Base-by-base conservation (phyloP, 2,329 filamentous ascomycete genomes). In the Verticillium nonalfalfae region DNA sequence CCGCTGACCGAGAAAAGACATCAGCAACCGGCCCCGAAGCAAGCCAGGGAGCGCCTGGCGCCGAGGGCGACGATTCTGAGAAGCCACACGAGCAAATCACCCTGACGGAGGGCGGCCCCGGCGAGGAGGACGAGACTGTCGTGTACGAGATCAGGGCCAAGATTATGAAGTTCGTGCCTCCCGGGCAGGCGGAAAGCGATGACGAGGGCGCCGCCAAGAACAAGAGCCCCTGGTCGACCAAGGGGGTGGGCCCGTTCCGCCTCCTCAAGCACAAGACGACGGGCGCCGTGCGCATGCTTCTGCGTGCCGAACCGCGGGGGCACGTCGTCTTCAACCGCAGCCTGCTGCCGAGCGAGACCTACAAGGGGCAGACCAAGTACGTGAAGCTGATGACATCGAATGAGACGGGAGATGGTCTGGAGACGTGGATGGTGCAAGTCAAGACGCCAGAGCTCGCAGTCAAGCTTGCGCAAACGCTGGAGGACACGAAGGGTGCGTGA, bases 221-320 rank as follows among this genome's bases (percentile, higher is more conserved):
- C n/a, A 79, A 81, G 68, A 84, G 78, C 59, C 79, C 81, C 1
- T 96, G 90, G 90, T 77, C 81, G 35, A 86, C 82, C 0, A 85
- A 89, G 71, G 91, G 91, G 55, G 78, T 91, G 7, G 92, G 92
- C 0, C 82, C 85, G 11, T 76, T 93, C 59, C 87, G 90, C 45
- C 72, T 96, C 14, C 79, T 96, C 64, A 89, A 89, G 74, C 83
- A 94, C 76, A 90, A 90, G 72, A 80, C 81, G 15, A 90, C 86
- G 0, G 85, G 84, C 21, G 80, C 82, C 34, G 83, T 87, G 4
- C 85, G 91, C 50, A 77, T 95, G 56, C 76, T 96, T 21, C 76
- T 93, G 64, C 86, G 91, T 58, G 85, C 85, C n/a, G 89, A 93
- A 65, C 90, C 90, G 0, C 83, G 87, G 64, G 91, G 91, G 15